These are phyloP conservation scores for Sugiyamaella sp. DNA, from an alignment of 1,139 yeast genomes.

Conservation along the genomic window DNA sequence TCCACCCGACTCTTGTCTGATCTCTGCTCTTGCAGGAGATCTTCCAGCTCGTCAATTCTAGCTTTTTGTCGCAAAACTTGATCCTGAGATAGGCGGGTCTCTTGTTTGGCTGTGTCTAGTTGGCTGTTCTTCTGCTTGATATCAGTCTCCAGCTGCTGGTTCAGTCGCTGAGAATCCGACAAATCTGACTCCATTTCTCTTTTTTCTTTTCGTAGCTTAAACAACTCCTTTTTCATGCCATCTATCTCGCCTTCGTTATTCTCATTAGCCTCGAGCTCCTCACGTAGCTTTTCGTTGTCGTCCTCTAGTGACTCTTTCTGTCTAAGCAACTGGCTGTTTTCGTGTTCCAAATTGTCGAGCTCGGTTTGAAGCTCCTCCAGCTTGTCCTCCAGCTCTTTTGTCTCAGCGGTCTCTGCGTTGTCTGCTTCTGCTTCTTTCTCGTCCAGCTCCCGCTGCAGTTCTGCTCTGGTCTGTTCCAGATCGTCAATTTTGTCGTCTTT, in stretches of 20 bases:
- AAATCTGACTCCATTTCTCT: constrained; percentile 13
- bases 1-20: not conserved
- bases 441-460: constrained; percentile 8
- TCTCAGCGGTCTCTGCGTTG: not conserved
- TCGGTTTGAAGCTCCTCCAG: constrained; percentile 31
- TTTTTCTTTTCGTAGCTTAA: constrained; percentile 21
- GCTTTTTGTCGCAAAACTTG: constrained; percentile 12
- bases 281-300: constrained; percentile 25
- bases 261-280: constrained; percentile 12
- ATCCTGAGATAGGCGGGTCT: constrained; percentile 22
- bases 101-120: constrained; percentile 8
- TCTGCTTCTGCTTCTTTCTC: constrained; percentile 4
- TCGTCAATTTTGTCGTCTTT: constrained; percentile 24
- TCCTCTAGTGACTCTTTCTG: constrained; percentile 29
- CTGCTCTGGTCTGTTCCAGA: constrained; percentile 18
- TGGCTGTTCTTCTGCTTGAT: constrained; percentile 30
- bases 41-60: constrained; percentile 18
- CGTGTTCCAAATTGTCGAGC: constrained; percentile 26
- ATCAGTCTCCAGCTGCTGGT: constrained; percentile 34
- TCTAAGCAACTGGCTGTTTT: constrained; percentile 11
- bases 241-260: not conserved
- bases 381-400: constrained; percentile 18
- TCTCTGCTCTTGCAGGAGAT: constrained; percentile 13
- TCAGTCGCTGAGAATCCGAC: constrained; percentile 25
- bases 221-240: constrained; percentile 4